Evolutionary conservation across 2,329 filamentous ascomycete species (phyloP), one percentile per base, ranked within the genome.

Genomic region (Clonostachys solani): DNA sequence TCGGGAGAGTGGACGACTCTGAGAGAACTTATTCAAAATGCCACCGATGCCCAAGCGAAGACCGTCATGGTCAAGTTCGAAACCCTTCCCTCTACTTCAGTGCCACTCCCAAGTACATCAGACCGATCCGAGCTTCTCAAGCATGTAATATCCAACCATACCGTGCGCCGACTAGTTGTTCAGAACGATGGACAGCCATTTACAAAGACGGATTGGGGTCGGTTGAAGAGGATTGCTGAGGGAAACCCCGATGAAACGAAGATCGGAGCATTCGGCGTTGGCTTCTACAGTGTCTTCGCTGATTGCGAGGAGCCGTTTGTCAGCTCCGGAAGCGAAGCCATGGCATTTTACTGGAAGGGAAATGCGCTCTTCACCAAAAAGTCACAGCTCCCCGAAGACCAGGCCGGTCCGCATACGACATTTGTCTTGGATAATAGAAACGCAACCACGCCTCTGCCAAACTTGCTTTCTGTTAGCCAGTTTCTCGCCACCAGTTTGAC

Each of bases 291-390:
- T 64, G 92, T 97, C 37, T 99, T 99, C 64, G 89, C 94, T 51
- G 94, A 99, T 64, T 99, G 92, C 63, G 95, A 99, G 67, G 91
- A 96, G 57, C 94, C 94, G 1, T 97, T 99, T 61, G 88, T 99
- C 54, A 94, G 90, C 55, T 97, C 92, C 1, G 94, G 94, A 1
- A 81, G 79, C 52, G 86, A 95, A 67, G 92, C 91, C 36, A 96
- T 99, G 89, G 92, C 92, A 1, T 99, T 99, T 62, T 99, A 96
- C 72, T 99, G 94, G 95, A 97, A 96, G 66, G 92, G 88, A n/a
- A 97, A 97, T 64, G 89, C 90, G 6, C 78, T 99, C 2, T 97
- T 96, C 64, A 99, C 95, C 19, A 87, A 92, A 57, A 89, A 90
- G 56, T 77, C 94, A 18, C 83, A 84, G 54, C 70, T 96, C 8